Conservation (phyloP, 2,329 filamentous ascomycete genomes). For the Simplicillium sp. region DNA sequence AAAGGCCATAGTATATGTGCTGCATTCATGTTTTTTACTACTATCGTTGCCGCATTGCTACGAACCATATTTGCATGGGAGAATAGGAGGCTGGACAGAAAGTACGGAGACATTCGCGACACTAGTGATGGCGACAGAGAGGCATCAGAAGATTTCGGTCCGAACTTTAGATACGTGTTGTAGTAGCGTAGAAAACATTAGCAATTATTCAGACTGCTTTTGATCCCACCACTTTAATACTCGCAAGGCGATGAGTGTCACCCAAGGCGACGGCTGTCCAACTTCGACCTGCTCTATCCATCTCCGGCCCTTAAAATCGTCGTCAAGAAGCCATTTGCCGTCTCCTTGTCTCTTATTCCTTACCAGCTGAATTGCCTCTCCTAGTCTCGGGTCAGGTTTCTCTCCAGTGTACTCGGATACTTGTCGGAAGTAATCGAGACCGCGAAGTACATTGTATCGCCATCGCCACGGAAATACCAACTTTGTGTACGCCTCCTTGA, state of each 20-base stretch:
- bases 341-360: slow-evolving; percentile 1
- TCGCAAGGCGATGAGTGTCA: slow-evolving; percentile 1
- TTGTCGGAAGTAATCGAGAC: slow-evolving; percentile 6
- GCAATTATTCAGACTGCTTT: background rate
- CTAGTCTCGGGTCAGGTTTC: slow-evolving; percentile 2
- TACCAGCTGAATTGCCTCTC: slow-evolving; percentile 4
- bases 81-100: slow-evolving; percentile 9
- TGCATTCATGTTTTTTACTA: slow-evolving; percentile 12
- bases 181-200: slow-evolving; percentile 2
- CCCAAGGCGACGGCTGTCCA: background rate
- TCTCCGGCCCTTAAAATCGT: background rate
- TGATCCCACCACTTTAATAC: slow-evolving; percentile 4
- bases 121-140: slow-evolving; percentile 2
- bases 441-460: slow-evolving; percentile 5
- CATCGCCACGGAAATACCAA: slow-evolving; percentile 3
- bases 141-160: slow-evolving; percentile 12
- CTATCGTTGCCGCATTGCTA: slow-evolving; percentile 7
- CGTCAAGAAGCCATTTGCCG: slow-evolving; percentile 1
- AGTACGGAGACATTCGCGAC: slow-evolving; percentile 2
- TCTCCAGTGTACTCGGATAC: background rate
- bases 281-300: slow-evolving; percentile 1
- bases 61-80: slow-evolving; percentile 9
- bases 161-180: slow-evolving; percentile 12
- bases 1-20: slow-evolving; percentile 12
- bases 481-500: slow-evolving; percentile 4